Evolutionary conservation across 352 stramenopile species (phyloP).

Genomic region (Elongisporangium undulatum): DNA sequence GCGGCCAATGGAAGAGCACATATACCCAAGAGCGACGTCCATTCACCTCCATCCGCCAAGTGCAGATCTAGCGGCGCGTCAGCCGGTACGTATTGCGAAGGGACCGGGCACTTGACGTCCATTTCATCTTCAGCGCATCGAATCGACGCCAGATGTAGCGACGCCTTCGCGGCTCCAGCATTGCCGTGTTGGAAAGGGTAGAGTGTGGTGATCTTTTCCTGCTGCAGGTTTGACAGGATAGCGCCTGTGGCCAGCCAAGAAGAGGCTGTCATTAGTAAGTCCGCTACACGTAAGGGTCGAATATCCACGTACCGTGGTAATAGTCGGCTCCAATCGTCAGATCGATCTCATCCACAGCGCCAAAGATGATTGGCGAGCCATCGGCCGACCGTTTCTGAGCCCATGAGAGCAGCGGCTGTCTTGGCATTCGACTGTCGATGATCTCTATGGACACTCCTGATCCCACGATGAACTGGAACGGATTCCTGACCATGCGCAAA

Average conservation of each 20-base stretch:
- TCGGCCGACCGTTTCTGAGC: slow-evolving; percentile 15
- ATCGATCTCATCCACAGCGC: slow-evolving; percentile 39
- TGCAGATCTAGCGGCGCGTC: slow-evolving; percentile 59
- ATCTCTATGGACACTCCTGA: slow-evolving; percentile 64
- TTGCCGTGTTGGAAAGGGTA: slow-evolving; percentile 34
- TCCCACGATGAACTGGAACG: slow-evolving; percentile 69
- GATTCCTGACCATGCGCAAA: slow-evolving; percentile 27
- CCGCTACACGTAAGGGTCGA: background rate
- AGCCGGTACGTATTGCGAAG: slow-evolving; percentile 48
- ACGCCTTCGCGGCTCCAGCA: slow-evolving; percentile 15
- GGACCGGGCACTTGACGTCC: slow-evolving; percentile 7
- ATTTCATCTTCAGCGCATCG: slow-evolving; percentile 34
- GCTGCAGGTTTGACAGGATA: slow-evolving; percentile 35
- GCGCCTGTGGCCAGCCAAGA: slow-evolving; percentile 14
- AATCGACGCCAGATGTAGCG: slow-evolving; percentile 23
- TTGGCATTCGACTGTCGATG: slow-evolving; percentile 61
- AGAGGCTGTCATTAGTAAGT: background rate
- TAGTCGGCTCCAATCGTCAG: slow-evolving; percentile 21
- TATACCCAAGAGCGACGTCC: slow-evolving; percentile 45
- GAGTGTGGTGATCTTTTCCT: slow-evolving; percentile 33
- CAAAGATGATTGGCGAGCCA: slow-evolving; percentile 21
- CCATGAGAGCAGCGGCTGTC: slow-evolving; percentile 60
- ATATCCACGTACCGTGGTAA: slow-evolving; percentile 19
- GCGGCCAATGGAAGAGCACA: slow-evolving; percentile 21
- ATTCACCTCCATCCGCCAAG: slow-evolving; percentile 55